A percentile compares a stretch with the other conserved stretches of the same genome.
Evolutionary conservation across 1,139 yeast genomes (phyloP).

Genomic region (Magnusiomyces suaveolens): DNA sequence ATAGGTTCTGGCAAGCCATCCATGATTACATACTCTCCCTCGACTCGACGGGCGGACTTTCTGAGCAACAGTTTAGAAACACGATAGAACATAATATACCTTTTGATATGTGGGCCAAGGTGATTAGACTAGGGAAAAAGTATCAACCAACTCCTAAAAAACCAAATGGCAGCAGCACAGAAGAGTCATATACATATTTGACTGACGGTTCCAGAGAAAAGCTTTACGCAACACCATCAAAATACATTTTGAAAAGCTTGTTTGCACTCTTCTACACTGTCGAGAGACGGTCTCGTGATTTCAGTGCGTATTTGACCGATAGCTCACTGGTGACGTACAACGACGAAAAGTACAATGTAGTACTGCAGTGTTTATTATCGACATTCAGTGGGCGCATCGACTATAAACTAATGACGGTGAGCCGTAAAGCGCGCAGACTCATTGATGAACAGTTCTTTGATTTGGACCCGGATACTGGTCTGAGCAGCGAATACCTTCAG

Average conservation of each 20-base stretch:
- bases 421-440: not conserved
- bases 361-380: not conserved
- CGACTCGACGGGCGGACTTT: not conserved
- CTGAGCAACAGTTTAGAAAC: not conserved
- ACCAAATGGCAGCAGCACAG: not conserved
- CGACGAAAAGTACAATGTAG: not conserved
- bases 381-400: not conserved
- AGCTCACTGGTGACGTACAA: not conserved
- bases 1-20: not conserved
- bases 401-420: not conserved
- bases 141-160: not conserved
- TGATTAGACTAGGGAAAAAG: not conserved
- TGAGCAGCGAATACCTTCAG: not conserved
- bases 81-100: not conserved
- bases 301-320: not conserved
- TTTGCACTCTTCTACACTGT: not conserved
- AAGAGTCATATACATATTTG: no score
- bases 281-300: not conserved
- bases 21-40: not conserved
- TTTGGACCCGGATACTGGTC: not conserved
- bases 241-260: not conserved
- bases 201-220: no score
- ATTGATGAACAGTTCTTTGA: not conserved
- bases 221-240: not conserved
- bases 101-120: not conserved